phyloP scores from a whole-genome alignment of 441 rosid species.

The Jatropha multifida region DNA sequence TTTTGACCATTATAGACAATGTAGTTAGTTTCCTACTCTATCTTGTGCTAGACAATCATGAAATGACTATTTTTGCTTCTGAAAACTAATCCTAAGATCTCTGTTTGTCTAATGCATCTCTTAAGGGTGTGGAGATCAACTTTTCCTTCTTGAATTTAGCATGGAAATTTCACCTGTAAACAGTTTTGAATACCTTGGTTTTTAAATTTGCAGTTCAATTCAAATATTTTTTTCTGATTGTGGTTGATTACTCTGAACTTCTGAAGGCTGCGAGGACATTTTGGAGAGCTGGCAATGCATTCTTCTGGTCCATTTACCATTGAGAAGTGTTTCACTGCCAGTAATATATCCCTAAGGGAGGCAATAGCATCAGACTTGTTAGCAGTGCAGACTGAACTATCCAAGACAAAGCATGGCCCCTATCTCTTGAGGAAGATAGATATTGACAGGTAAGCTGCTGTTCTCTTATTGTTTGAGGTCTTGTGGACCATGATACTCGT shows the following conservation, averaged over 20 bases:
- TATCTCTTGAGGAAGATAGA: slow-evolving; percentile 73
- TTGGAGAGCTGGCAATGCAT: slow-evolving; percentile 73
- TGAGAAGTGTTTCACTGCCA: slow-evolving; percentile 74
- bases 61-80: too few species aligned
- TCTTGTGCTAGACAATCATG: too few species aligned
- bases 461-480: background rate
- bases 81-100: too few species aligned
- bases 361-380: slow-evolving; percentile 69
- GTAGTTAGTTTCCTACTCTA: background rate
- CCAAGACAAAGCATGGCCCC: slow-evolving; percentile 83
- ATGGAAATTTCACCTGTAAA: background rate
- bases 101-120: too few species aligned
- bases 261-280: slow-evolving; percentile 72
- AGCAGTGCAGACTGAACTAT: slow-evolving; percentile 56
- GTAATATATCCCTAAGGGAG: slow-evolving; percentile 69
- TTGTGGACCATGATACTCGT: background rate
- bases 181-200: background rate
- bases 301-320: slow-evolving; percentile 84
- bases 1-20: background rate
- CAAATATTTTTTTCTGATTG: slow-evolving; percentile 2
- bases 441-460: slow-evolving; percentile 63
- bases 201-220: slow-evolving; percentile 9
- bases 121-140: background rate
- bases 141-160: background rate
- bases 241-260: slow-evolving; percentile 28